Percentiles rank a stretch among this genome's conserved stretches.
phyloP scores from a whole-genome alignment of 2,329 filamentous ascomycete genomes.

The Rhynchosporium secalis region DNA sequence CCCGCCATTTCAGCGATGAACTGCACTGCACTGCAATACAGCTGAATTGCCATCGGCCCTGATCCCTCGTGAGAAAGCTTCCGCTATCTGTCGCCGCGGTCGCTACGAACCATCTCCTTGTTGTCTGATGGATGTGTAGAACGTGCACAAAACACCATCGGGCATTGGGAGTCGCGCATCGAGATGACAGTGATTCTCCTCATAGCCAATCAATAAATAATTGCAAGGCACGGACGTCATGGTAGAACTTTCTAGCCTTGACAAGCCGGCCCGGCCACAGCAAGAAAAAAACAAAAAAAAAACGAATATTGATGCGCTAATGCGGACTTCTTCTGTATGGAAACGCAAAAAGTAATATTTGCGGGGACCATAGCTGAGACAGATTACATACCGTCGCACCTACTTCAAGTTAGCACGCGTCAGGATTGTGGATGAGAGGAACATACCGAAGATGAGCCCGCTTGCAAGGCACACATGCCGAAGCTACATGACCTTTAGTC shows the following conservation, averaged over 20 bases:
- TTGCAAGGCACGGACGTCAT: constrained; percentile 13
- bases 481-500: constrained; percentile 79
- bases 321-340: constrained; percentile 14
- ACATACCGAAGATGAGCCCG: constrained; percentile 71
- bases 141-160: not conserved
- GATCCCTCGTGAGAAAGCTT: constrained; percentile 15
- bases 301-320: constrained; percentile 16
- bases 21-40: not conserved
- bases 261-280: constrained; percentile 11
- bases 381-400: constrained; percentile 63
- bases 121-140: not conserved
- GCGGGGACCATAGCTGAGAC: constrained; percentile 25
- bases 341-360: constrained; percentile 27
- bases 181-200: not conserved
- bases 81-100: constrained; percentile 12
- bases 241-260: constrained; percentile 21
- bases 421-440: constrained; percentile 8
- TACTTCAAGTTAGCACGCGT: constrained; percentile 43
- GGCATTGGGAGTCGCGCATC: not conserved
- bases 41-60: constrained; percentile 6
- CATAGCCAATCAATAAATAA: constrained; percentile 11
- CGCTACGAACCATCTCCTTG: constrained; percentile 11
- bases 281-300: constrained; percentile 8
- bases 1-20: constrained; percentile 19
- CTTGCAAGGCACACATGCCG: constrained; percentile 83